phyloP scores from a whole-genome alignment of 371 early-diverging fungal genomes.

The Mucor sp. region DNA sequence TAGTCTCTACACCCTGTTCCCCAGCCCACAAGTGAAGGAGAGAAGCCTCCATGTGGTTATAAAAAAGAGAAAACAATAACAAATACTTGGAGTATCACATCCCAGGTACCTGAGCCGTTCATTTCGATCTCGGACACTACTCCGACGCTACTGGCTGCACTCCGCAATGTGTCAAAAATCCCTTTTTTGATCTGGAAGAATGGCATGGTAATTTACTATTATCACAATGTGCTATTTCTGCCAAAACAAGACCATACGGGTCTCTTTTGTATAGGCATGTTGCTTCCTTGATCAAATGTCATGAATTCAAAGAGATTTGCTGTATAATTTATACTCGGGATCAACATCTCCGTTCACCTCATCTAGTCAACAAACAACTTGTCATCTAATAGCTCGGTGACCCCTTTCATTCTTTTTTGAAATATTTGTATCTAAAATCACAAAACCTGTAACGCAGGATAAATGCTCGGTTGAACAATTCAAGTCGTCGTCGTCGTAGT shows the following conservation, averaged over 20 bases:
- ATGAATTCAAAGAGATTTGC: background rate
- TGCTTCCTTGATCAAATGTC: background rate
- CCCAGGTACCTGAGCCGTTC: slow-evolving; percentile 24
- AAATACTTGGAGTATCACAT: slow-evolving; percentile 10
- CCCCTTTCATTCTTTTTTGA: background rate
- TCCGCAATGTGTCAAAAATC: background rate
- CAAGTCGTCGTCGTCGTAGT: background rate
- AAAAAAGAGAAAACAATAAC: slow-evolving; percentile 5
- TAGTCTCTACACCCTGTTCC: no score
- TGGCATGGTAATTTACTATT: background rate
- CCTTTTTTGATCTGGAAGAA: background rate
- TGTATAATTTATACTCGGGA: background rate
- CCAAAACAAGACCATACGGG: background rate
- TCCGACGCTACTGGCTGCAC: background rate
- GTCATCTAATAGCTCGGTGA: background rate
- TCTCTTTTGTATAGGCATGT: no score
- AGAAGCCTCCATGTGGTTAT: background rate
- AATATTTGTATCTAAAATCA: background rate
- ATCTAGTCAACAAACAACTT: background rate
- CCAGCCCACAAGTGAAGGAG: no score
- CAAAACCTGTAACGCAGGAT: background rate
- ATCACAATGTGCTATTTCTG: background rate
- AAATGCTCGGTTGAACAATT: background rate
- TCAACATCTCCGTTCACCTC: background rate
- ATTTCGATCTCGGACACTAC: background rate